Conservation (phyloP, 164 flowering plant species). For the Vitis rupestris region DNA sequence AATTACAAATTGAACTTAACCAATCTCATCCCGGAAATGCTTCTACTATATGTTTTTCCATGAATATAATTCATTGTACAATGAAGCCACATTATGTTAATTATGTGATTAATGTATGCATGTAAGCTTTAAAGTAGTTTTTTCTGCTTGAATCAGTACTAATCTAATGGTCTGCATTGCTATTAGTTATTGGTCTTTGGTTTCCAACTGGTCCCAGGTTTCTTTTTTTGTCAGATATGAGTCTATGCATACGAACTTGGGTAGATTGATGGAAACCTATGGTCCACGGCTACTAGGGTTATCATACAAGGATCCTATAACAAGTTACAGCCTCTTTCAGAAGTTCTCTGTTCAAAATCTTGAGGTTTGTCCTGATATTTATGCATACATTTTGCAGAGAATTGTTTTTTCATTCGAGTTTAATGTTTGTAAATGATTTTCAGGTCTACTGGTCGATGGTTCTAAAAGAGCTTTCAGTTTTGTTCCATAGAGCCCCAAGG, state of each 20-base stretch:
- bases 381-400: background rate
- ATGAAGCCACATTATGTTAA: no score
- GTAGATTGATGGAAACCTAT: constrained; percentile 69
- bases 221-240: constrained; percentile 39
- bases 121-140: no score
- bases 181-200: no score
- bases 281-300: constrained; percentile 66
- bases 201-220: background rate
- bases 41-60: no score
- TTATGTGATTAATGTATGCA: no score
- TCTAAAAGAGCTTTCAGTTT: constrained; percentile 67
- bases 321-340: constrained; percentile 71
- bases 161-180: no score
- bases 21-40: no score
- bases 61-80: no score
- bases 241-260: constrained; percentile 59
- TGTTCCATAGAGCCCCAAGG: constrained; percentile 57
- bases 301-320: constrained; percentile 73
- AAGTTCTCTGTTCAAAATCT: constrained; percentile 72
- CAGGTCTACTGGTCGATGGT: constrained; percentile 81
- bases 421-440: background rate
- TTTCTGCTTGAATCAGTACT: no score
- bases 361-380: constrained; percentile 39
- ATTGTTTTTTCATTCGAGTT: background rate
- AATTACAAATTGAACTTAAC: no score